Evolutionary conservation across 257 asterid species (phyloP).

Genomic region (Capsicum pubescens): DNA sequence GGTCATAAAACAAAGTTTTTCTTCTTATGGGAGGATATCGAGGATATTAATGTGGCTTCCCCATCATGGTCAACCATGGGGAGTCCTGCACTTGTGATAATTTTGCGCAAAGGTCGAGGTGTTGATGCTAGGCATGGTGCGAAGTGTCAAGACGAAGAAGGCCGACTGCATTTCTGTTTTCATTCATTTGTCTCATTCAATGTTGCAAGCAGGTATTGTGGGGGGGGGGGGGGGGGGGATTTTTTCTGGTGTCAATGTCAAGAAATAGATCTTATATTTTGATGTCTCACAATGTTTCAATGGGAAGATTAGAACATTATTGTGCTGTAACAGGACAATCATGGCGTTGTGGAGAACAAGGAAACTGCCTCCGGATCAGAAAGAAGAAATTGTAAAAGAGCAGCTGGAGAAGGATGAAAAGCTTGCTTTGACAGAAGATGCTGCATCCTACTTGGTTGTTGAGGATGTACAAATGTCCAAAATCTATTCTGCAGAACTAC

Average conservation of each 20-base stretch:
- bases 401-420: constrained; percentile 59
- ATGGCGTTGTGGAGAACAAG: constrained; percentile 90
- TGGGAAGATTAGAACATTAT: neutral
- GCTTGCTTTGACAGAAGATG: constrained; percentile 52
- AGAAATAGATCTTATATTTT: neutral
- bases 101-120: constrained; percentile 78
- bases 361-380: constrained; percentile 60
- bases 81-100: constrained; percentile 77
- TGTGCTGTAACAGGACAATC: constrained; percentile 62
- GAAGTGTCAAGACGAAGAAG: constrained; percentile 70
- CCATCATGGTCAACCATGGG: constrained; percentile 82
- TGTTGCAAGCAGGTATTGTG: constrained; percentile 76
- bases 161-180: constrained; percentile 83
- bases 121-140: constrained; percentile 86
- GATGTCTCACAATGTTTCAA: neutral
- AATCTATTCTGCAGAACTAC: constrained; percentile 64
- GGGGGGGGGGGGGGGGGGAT: neutral
- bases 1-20: constrained; percentile 86
- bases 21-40: constrained; percentile 96
- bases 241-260: neutral
- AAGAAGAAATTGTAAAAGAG: constrained; percentile 57
- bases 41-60: constrained; percentile 77
- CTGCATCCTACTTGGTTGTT: constrained; percentile 49
- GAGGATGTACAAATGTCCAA: constrained; percentile 69
- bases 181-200: constrained; percentile 84